Conservation (phyloP, 495 filamentous ascomycete species). For the Filosporella fistucella region DNA sequence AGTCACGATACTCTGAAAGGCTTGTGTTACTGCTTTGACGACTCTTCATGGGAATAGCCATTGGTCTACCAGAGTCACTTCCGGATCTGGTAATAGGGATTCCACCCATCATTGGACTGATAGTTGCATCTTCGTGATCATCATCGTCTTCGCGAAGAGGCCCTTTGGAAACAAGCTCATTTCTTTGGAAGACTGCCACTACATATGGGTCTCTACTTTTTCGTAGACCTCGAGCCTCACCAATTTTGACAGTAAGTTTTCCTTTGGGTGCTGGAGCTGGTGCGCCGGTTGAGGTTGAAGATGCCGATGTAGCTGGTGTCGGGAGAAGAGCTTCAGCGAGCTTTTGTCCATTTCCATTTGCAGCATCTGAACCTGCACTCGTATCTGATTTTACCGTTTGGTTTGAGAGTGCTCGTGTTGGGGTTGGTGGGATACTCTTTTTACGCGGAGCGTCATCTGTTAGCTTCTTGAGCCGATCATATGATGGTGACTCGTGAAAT, state of each 20-base stretch:
- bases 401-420: conserved; percentile 78
- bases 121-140: conserved; percentile 38
- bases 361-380: conserved; percentile 29
- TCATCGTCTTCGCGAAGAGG: conserved; percentile 55
- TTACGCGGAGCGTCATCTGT: conserved; percentile 65
- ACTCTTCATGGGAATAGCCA: conserved; percentile 94
- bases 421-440: conserved; percentile 89
- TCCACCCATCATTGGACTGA: conserved; percentile 40
- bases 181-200: conserved; percentile 93
- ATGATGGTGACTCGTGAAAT: conserved; percentile 48
- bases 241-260: conserved; percentile 83
- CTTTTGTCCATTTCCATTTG: conserved; percentile 26
- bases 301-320: conserved; percentile 32
- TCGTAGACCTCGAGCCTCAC: conserved; percentile 75
- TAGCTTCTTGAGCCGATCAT: conserved; percentile 78
- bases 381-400: conserved; percentile 36
- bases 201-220: conserved; percentile 88
- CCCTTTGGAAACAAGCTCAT: conserved; percentile 89
- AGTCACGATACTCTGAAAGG: conserved; percentile 62
- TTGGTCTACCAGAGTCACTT: conserved; percentile 73
- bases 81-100: conserved; percentile 62
- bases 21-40: conserved; percentile 94
- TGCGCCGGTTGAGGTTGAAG: conserved; percentile 32
- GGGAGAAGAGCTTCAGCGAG: conserved; percentile 26
- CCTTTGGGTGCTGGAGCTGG: conserved; percentile 77